Evolutionary conservation across 179 eudicot genomes (phyloP).

Genomic region (Beta lomatogona): DNA sequence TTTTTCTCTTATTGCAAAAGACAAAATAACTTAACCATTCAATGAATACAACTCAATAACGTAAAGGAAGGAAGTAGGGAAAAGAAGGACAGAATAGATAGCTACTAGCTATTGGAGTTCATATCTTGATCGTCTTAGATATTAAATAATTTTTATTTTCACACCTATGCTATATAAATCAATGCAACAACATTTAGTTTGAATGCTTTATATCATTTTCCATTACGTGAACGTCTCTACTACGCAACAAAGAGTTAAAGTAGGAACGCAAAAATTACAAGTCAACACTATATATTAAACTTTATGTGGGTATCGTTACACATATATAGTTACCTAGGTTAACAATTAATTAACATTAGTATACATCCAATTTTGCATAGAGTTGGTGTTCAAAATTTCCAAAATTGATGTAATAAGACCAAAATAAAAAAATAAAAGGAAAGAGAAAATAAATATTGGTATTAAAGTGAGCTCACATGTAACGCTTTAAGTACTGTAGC

Average conservation of each 20-base stretch:
- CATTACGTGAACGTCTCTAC: not conserved
- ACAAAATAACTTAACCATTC: no score
- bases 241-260: not conserved
- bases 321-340: not conserved
- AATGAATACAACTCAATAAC: no score
- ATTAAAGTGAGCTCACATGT: constrained; percentile 22
- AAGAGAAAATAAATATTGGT: not conserved
- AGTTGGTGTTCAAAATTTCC: not conserved
- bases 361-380: not conserved
- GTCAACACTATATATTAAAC: not conserved
- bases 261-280: not conserved
- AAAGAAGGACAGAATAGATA: no score
- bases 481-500: not conserved
- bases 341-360: not conserved
- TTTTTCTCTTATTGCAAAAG: no score
- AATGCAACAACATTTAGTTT: not conserved
- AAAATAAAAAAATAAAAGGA: not conserved
- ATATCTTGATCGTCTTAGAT: no score
- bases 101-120: no score
- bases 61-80: no score
- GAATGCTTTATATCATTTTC: not conserved
- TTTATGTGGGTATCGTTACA: not conserved
- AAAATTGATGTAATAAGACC: not conserved
- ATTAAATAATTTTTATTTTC: no score
- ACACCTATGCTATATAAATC: not conserved